Conservation (phyloP, 345 rosid genomes). For the Crucihimalaya himalaica region DNA sequence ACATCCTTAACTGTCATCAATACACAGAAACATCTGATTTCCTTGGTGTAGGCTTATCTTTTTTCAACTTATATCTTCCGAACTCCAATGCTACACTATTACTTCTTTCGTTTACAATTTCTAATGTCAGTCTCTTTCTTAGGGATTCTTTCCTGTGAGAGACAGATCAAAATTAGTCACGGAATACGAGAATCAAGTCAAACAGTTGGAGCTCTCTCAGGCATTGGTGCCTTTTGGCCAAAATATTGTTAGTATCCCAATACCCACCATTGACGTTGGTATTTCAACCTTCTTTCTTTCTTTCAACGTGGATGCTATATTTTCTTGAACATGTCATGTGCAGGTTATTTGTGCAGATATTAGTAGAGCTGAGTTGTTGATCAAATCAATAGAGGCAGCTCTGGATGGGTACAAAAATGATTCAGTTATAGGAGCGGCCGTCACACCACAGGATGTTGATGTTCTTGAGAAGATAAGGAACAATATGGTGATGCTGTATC, state of each 20-base stretch:
- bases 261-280: not conserved
- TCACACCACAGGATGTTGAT: conserved; percentile 51
- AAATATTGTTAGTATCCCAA: conserved; percentile 47
- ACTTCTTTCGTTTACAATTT: conserved; percentile 15
- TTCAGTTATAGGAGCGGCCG: conserved; percentile 37
- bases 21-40: conserved; percentile 95
- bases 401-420: conserved; percentile 51
- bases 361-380: conserved; percentile 57
- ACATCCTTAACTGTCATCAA: conserved; percentile 94
- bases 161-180: conserved; percentile 74
- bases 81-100: not conserved
- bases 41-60: conserved; percentile 71
- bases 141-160: conserved; percentile 92
- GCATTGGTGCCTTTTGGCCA: conserved; percentile 44
- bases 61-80: conserved; percentile 10
- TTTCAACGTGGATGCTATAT: conserved; percentile 1
- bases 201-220: conserved; percentile 58
- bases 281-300: conserved; percentile 11
- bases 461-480: conserved; percentile 53
- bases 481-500: conserved; percentile 60
- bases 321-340: conserved; percentile 22
- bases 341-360: conserved; percentile 73
- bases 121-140: conserved; percentile 36
- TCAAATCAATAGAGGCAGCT: conserved; percentile 47
- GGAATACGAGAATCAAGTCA: conserved; percentile 55